These are phyloP conservation scores for Canavalia gladiata DNA, from an alignment of 306 rosid species.

Conservation along the genomic window DNA sequence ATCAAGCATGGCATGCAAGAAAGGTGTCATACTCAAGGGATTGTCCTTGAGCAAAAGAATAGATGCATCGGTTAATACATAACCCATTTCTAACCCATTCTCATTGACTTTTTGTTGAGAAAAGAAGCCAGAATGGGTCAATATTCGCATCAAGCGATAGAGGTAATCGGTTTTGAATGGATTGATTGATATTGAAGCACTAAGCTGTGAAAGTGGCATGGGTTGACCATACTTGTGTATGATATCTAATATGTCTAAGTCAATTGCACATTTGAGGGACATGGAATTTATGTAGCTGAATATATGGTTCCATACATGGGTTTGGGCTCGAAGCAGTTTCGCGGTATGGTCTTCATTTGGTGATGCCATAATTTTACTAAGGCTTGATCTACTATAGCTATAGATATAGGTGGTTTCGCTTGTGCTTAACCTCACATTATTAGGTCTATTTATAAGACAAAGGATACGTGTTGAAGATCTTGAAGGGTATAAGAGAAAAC, in stretches of 20 bases:
- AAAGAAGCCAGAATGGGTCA: conserved; percentile 27
- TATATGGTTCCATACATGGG: background rate
- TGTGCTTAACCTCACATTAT: no score
- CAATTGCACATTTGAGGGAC: conserved; percentile 19
- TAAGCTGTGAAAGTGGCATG: conserved; percentile 14
- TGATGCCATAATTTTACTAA: background rate
- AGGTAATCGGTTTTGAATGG: background rate
- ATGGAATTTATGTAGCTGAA: conserved; percentile 11
- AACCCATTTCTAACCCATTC: background rate
- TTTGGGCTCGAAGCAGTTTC: conserved; percentile 11
- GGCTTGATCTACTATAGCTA: background rate
- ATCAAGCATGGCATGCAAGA: conserved; percentile 22
- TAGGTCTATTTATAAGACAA: no score
- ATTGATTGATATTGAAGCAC: background rate
- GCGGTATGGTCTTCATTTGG: background rate
- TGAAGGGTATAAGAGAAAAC: no score
- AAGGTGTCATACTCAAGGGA: background rate
- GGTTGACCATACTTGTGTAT: background rate
- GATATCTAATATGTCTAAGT: background rate
- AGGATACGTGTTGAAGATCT: no score
- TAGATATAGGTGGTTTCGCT: background rate
- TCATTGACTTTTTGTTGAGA: background rate
- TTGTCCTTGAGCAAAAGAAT: background rate
- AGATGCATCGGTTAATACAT: conserved; percentile 1
- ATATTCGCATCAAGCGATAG: background rate